These are phyloP conservation scores for Trametes maxima DNA, from an alignment of 768 basidiomycete species.

Conservation along the genomic window DNA sequence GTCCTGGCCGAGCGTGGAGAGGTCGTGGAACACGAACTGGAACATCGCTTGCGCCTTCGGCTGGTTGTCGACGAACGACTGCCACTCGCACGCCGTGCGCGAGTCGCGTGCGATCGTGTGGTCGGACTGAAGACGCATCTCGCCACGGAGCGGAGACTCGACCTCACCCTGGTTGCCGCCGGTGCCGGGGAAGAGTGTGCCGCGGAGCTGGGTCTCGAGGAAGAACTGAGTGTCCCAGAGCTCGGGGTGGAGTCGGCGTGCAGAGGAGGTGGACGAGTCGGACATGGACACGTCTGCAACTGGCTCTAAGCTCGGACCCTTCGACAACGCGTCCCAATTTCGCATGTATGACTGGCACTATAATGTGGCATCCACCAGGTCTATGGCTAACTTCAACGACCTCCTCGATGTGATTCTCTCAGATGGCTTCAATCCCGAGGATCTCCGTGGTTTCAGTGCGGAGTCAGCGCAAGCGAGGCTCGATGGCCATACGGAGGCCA, in stretches of 20 bases:
- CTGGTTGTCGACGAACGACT: conserved; percentile 27
- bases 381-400: conserved; percentile 28
- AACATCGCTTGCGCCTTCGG: conserved; percentile 22
- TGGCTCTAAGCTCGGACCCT: neutral
- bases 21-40: conserved; percentile 9
- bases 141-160: neutral
- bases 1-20: conserved; percentile 12
- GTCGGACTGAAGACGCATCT: conserved; percentile 11
- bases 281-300: neutral
- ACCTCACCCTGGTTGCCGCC: too few relatives aligned
- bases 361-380: conserved; percentile 30
- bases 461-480: conserved; percentile 7
- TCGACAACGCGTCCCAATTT: conserved; percentile 24
- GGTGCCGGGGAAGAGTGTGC: too few relatives aligned
- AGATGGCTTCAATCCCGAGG: neutral
- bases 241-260: conserved; percentile 11
- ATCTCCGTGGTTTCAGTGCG: neutral
- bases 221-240: conserved; percentile 15
- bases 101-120: conserved; percentile 26
- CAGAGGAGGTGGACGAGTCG: neutral
- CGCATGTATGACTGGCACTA: conserved; percentile 35
- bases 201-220: neutral
- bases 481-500: conserved; percentile 10
- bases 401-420: conserved; percentile 22
- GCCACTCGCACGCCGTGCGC: conserved; percentile 18